Base-by-base conservation (phyloP, 805 yeast species). In the Kluyveromyces siamensis region DNA sequence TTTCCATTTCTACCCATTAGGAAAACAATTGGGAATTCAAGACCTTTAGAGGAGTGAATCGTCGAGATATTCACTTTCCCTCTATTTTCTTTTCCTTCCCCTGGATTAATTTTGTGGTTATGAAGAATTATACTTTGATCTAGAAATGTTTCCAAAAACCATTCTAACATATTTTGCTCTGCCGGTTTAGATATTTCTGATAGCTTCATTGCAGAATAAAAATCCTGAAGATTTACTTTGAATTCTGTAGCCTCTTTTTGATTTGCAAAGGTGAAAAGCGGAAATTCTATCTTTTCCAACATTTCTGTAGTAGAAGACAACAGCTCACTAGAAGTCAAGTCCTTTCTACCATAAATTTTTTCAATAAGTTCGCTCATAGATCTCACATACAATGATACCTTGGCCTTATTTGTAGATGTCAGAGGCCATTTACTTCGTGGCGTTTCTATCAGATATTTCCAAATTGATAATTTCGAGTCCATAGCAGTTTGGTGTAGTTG, bases 1-100 rank as follows among this genome's bases (percentile, higher is more conserved):
- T 43, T 30, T 7, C 52, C 46, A 33, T 21, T 10, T 7, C 45
- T 21, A 7, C 60, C 61, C 42, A 72, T 53, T 3, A 83, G 55
- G 61, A 84, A 83, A 1, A 82, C 87, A 11, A 83, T 70, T 0
- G 89, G 88, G 55, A 79, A 83, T 52, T 84, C 89, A 5, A 83
- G 61, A 0, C 93, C 91, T 55, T 85, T 85, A 1, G 90, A 80
- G 0, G 86, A 72, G 61, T 85, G 91, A 1, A 85, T 76, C 0
- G 91, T 85, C 0, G 88, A 79, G 1, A 84, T 54, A 45, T 78
- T 79, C 7, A 84, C 66, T 16, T 71, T 60, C 38, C 59, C 59
- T 10, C 44, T 35, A 16, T 41, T 50, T 2, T 36, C 40, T 6
- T 41, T 27, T 10, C 40, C 27, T 17, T 35, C 36, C 11, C n/a